Conservation (phyloP, 129 eudicot species). For the Flaveria linearis region DNA sequence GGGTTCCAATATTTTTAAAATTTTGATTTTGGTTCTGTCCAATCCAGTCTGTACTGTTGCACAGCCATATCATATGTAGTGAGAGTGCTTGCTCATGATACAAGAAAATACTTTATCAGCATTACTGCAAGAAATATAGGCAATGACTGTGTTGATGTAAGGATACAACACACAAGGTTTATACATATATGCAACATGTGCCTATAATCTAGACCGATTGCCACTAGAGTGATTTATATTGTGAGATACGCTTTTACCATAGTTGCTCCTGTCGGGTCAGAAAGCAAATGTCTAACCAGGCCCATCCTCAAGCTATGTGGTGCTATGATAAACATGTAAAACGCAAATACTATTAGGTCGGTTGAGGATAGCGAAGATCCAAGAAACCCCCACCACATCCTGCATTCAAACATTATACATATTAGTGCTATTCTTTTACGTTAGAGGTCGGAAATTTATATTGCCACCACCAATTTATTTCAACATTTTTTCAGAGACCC, state of each 20-base stretch:
- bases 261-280: constrained; percentile 89
- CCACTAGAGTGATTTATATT: constrained; percentile 27
- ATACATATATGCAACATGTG: constrained; percentile 30
- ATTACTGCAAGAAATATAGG: constrained; percentile 22
- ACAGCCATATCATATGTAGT: not conserved
- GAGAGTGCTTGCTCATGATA: not conserved
- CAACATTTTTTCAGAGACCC: not conserved
- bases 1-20: no score
- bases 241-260: constrained; percentile 84
- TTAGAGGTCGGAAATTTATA: not conserved
- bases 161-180: constrained; percentile 30
- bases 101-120: constrained; percentile 25
- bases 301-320: constrained; percentile 84
- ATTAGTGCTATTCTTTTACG: constrained; percentile 4
- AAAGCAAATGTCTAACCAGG: constrained; percentile 81
- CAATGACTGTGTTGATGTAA: constrained; percentile 31
- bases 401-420: constrained; percentile 35
- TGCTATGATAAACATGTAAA: constrained; percentile 91
- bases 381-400: constrained; percentile 99
- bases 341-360: constrained; percentile 76
- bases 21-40: not conserved
- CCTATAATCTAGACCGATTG: constrained; percentile 28
- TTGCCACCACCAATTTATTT: no score
- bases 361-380: constrained; percentile 83
- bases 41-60: not conserved